Conservation (phyloP, 352 stramenopile species). For the Lagenidium sp. region DNA sequence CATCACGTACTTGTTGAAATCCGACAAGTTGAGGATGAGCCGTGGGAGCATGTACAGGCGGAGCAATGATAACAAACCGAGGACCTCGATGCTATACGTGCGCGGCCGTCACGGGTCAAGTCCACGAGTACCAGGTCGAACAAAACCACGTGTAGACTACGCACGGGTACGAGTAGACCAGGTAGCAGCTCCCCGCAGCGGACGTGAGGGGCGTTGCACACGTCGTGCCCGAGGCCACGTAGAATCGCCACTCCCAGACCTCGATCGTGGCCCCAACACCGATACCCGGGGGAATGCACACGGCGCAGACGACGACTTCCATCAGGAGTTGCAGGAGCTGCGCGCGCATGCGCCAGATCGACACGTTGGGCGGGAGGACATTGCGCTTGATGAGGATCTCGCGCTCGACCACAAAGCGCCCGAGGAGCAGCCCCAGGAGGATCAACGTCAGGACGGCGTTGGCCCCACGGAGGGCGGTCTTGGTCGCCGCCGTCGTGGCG, state of each 20-base stretch:
- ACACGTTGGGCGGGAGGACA: constrained; percentile 37
- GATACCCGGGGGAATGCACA: constrained; percentile 47
- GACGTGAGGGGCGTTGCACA: constrained; percentile 29
- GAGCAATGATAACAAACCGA: constrained; percentile 54
- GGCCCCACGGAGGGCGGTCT: constrained; percentile 26
- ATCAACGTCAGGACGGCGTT: constrained; percentile 35
- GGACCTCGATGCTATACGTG: constrained; percentile 43
- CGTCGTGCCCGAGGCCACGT: constrained; percentile 17
- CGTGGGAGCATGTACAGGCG: constrained; percentile 74
- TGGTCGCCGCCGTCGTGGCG: constrained; percentile 15
- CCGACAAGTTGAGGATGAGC: constrained; percentile 64
- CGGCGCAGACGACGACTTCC: constrained; percentile 37
- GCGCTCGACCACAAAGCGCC: constrained; percentile 43
- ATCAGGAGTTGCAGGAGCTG: constrained; percentile 28
- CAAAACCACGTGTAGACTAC: constrained; percentile 4
- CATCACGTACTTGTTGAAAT: constrained; percentile 51
- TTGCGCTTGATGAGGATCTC: constrained; percentile 59
- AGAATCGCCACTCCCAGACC: constrained; percentile 67
- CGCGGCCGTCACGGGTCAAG: too few relatives aligned
- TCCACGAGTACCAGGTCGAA: not conserved
- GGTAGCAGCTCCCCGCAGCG: constrained; percentile 37
- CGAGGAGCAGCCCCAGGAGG: constrained; percentile 39
- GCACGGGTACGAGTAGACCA: constrained; percentile 61
- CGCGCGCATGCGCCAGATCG: constrained; percentile 35
- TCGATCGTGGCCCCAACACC: constrained; percentile 33